A percentile compares a stretch with the other conserved stretches of the same genome.
Evolutionary conservation across 1,284 basidiomycete genomes (phyloP).

Genomic region (Malassezia caprae): DNA sequence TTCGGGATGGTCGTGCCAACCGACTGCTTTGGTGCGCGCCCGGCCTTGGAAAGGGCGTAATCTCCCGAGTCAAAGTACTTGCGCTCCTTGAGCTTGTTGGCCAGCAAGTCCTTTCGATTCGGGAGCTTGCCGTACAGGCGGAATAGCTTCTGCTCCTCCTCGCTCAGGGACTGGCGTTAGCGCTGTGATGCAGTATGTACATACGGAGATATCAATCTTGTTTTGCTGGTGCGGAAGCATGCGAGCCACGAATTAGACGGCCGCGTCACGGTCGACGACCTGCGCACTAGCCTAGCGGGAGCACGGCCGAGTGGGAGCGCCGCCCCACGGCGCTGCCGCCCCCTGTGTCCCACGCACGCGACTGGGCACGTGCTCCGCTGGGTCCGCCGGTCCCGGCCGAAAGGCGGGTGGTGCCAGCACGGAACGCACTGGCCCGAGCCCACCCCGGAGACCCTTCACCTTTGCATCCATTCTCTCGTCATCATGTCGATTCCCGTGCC

Average conservation of each 20-base stretch:
- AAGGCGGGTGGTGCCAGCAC: slow-evolving; percentile 4
- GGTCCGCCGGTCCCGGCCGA: slow-evolving; percentile 18
- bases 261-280: not conserved
- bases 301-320: not conserved
- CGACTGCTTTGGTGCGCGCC: slow-evolving; percentile 70
- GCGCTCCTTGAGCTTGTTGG: slow-evolving; percentile 93
- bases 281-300: not conserved
- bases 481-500: slow-evolving; percentile 31
- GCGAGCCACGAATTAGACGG: slow-evolving; percentile 1
- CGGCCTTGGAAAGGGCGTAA: slow-evolving; percentile 89
- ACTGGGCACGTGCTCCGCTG: slow-evolving; percentile 2
- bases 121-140: slow-evolving; percentile 88
- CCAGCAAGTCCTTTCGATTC: slow-evolving; percentile 78
- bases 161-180: slow-evolving; percentile 61
- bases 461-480: slow-evolving; percentile 1
- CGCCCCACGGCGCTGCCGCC: not conserved
- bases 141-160: slow-evolving; percentile 89
- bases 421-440: slow-evolving; percentile 1
- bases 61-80: slow-evolving; percentile 98
- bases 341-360: not conserved
- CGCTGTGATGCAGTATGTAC: slow-evolving; percentile 35
- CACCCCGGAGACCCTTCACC: not conserved
- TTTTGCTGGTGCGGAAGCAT: slow-evolving; percentile 76
- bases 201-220: slow-evolving; percentile 80
- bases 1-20: slow-evolving; percentile 90